phyloP scores from a whole-genome alignment of 1,139 yeast species.

The Pichia sp. region DNA sequence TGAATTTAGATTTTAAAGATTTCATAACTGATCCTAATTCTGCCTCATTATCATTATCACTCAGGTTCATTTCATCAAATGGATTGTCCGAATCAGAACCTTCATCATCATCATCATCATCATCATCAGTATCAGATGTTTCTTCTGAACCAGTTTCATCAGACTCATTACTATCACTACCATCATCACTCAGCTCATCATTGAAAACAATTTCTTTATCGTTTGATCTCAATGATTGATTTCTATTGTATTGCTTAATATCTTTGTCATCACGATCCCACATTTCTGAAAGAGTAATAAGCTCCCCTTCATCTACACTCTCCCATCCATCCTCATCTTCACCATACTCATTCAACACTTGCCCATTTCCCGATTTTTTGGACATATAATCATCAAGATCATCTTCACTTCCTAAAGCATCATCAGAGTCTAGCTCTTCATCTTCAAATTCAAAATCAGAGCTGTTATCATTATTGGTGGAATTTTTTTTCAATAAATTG shows the following conservation, averaged over 20 bases:
- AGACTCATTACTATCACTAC: conserved; percentile 15
- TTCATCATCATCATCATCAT: conserved; percentile 1
- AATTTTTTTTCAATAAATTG: conserved; percentile 23
- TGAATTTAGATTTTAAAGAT: conserved; percentile 25
- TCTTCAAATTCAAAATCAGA: conserved; percentile 39
- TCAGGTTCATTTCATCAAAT: conserved; percentile 21
- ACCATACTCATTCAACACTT: conserved; percentile 29
- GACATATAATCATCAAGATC: conserved; percentile 50
- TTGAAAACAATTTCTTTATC: conserved; percentile 28
- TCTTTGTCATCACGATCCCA: conserved; percentile 79
- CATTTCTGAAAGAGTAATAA: conserved; percentile 72
- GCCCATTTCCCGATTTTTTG: conserved; percentile 21
- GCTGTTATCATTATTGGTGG: conserved; percentile 29
- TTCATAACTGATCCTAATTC: conserved; percentile 26
- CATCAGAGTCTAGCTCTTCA: conserved; percentile 71
- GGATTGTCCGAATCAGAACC: conserved; percentile 19
- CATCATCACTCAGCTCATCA: conserved; percentile 27
- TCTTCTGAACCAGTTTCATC: conserved; percentile 19
- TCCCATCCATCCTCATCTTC: conserved; percentile 41
- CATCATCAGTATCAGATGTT: conserved; percentile 24
- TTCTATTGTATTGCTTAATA: conserved; percentile 9
- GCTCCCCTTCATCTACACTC: conserved; percentile 62
- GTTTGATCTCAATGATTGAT: conserved; percentile 14
- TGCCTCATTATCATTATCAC: conserved; percentile 23
- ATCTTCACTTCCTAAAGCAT: conserved; percentile 69